phyloP scores from a whole-genome alignment of 2,329 filamentous ascomycete species.

The Penicillium italicum region DNA sequence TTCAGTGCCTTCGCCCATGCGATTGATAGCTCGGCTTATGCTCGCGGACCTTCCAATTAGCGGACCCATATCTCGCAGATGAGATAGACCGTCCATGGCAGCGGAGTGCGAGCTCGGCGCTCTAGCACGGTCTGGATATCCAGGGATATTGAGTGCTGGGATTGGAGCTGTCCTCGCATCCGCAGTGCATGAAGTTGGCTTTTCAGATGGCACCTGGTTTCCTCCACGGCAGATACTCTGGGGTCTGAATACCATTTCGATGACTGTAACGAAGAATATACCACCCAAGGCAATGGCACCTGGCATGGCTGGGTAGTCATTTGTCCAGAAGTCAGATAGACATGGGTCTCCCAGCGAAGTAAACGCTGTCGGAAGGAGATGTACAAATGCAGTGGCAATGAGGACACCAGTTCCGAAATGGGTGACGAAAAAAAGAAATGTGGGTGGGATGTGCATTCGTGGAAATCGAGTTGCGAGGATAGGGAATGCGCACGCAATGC shows the following conservation, averaged over 20 bases:
- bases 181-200: neutral
- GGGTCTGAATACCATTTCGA: conserved; percentile 55
- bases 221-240: conserved; percentile 29
- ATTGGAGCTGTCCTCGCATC: neutral
- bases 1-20: conserved; percentile 25
- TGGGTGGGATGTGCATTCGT: conserved; percentile 55
- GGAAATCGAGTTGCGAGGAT: conserved; percentile 60
- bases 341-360: conserved; percentile 49
- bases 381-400: conserved; percentile 82
- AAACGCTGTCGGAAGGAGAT: conserved; percentile 67
- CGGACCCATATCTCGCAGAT: conserved; percentile 28
- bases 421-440: conserved; percentile 48
- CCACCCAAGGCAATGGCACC: conserved; percentile 47
- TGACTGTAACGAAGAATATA: conserved; percentile 47
- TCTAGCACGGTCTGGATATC: neutral
- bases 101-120: neutral
- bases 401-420: conserved; percentile 80
- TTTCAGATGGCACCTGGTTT: neutral
- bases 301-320: conserved; percentile 47
- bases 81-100: conserved; percentile 15
- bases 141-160: neutral
- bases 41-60: conserved; percentile 28
- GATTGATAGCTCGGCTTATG: conserved; percentile 29
- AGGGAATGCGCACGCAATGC: conserved; percentile 62
- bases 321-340: conserved; percentile 45